phyloP scores from a whole-genome alignment of 2,329 filamentous ascomycete species.

The Aspergillus brunneoviolaceus region DNA sequence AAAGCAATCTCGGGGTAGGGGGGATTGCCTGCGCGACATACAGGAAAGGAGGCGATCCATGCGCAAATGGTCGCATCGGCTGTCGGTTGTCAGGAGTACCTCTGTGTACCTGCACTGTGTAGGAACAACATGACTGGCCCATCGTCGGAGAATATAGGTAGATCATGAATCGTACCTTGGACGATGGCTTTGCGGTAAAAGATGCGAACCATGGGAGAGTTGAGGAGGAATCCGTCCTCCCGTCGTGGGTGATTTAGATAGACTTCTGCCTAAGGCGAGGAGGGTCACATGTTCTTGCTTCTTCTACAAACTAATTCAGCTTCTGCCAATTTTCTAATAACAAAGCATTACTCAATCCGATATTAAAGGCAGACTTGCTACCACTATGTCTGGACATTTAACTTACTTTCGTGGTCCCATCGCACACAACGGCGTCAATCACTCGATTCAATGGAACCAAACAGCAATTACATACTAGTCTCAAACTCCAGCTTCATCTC shows the following conservation, averaged over 20 bases:
- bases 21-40: not conserved
- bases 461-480: not conserved
- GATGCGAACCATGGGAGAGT: not conserved
- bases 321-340: not conserved
- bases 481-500: slow-evolving; percentile 9
- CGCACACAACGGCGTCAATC: no score
- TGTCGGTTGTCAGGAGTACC: not conserved
- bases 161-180: not conserved
- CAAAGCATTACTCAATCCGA: not conserved
- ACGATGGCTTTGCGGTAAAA: not conserved
- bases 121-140: not conserved
- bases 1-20: slow-evolving; percentile 6
- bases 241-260: not conserved
- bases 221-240: not conserved
- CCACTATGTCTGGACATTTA: not conserved
- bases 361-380: not conserved
- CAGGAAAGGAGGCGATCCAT: not conserved
- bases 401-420: no score
- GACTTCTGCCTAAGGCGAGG: not conserved
- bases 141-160: not conserved
- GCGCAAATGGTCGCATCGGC: not conserved
- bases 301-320: not conserved
- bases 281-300: not conserved
- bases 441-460: no score
- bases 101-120: not conserved